Base-by-base conservation (phyloP, 2,329 filamentous ascomycete species). In the Penicillium sp. region DNA sequence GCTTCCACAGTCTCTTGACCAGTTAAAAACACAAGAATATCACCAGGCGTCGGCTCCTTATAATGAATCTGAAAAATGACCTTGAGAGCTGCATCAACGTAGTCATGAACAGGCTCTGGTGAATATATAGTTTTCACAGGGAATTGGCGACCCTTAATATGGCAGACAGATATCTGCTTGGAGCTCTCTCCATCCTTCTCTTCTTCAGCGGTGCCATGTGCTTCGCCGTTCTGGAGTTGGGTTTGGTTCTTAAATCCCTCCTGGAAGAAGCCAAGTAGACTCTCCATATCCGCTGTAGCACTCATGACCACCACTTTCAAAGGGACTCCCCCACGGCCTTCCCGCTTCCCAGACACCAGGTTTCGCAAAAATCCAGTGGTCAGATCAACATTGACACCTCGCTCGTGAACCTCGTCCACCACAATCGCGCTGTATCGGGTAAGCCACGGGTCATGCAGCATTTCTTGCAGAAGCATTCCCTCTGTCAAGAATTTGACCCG, bases 301-400 rank as follows among this genome's bases (percentile, higher is more conserved):
- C 92, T 97, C 94, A 99, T 99, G 69, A 97, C 85, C 31, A 96
- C 84, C 3, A 97, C 86, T 72, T 96, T 97, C 53, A 99, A 77
- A 1, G 89, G 87, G 27, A 88, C 77, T 5, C 89, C 89, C 7
- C 87, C 86, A 4, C 89, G 84, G 6, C 86, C 86, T 43, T 83
- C 79, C 35, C 84, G 82, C 31, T 72, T 72, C 4, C 74, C 75
- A 25, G 80, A 78, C 1, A 94, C 77, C 45, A 97, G 83, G 57
- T 89, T 88, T 68, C 90, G 90, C 58, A 99, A 71, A 61, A 99
- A 97, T 0, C 94, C 94, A 25, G 95, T 80, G 9, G 97, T 81
- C 25, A 99, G 76, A 75, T 99, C 94, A 7, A 97, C 93, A 70
- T 97, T 95, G 22, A 97, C 85, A 63, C 92, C 96, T 64, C 94